Evolutionary conservation across 768 basidiomycete species (phyloP).

Genomic region (Vishniacozyma victoriae): DNA sequence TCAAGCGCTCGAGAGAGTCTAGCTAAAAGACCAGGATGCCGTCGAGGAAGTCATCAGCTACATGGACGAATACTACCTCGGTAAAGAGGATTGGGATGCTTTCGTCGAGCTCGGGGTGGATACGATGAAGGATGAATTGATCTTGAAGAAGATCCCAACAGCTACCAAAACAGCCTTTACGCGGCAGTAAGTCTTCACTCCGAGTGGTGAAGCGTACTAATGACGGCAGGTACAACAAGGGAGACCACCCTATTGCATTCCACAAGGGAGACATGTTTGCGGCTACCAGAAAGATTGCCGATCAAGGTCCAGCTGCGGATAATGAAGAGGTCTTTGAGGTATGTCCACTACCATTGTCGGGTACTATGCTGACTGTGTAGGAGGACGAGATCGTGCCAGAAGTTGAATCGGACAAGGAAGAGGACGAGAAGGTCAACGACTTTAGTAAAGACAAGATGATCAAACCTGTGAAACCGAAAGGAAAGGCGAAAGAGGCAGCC

Average conservation of each 20-base stretch:
- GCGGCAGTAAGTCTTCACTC: conserved; percentile 58
- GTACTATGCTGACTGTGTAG: conserved; percentile 6
- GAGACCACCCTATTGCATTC: conserved; percentile 90
- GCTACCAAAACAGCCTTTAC: conserved; percentile 82
- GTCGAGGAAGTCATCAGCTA: conserved; percentile 73
- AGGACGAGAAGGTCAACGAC: conserved; percentile 54
- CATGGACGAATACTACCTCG: conserved; percentile 93
- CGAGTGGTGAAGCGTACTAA: not conserved
- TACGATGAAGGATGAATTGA: conserved; percentile 62
- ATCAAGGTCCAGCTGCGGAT: conserved; percentile 67
- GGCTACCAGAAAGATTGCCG: conserved; percentile 76
- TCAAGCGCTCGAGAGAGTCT: conserved; percentile 20
- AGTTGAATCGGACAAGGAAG: conserved; percentile 54
- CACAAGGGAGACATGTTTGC: conserved; percentile 69
- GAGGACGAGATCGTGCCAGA: conserved; percentile 48
- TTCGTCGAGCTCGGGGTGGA: conserved; percentile 89
- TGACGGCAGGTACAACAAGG: conserved; percentile 67
- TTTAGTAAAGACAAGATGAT: conserved; percentile 59
- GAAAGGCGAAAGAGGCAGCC: conserved; percentile 15
- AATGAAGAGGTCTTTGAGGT: conserved; percentile 87
- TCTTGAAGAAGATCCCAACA: conserved; percentile 76
- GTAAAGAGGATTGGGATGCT: conserved; percentile 95
- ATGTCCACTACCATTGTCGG: conserved; percentile 44
- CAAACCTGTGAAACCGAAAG: conserved; percentile 51
- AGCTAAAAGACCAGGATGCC: conserved; percentile 54